phyloP scores from a whole-genome alignment of 208 protist genomes.

The Acanthamoeba castellanii region DNA sequence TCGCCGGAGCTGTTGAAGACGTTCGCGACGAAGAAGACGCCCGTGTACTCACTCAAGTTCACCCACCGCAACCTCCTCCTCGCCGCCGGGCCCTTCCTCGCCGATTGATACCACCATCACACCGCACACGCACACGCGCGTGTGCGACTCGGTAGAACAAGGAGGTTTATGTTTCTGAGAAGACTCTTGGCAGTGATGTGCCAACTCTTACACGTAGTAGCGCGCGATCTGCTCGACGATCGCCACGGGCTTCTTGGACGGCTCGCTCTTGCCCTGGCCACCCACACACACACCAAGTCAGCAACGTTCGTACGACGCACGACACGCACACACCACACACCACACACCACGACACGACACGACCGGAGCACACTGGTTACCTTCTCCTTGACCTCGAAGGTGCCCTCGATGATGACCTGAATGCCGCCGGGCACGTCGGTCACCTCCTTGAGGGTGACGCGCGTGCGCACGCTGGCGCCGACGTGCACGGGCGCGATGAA shows the following conservation, averaged over 20 bases:
- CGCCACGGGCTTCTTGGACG: slow-evolving; percentile 4
- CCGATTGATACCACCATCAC: not conserved
- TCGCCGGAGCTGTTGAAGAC: slow-evolving; percentile 82
- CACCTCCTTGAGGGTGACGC: slow-evolving; percentile 74
- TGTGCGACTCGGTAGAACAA: not conserved
- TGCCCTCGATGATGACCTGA: slow-evolving; percentile 73
- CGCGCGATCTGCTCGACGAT: slow-evolving; percentile 8
- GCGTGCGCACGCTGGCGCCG: slow-evolving; percentile 73
- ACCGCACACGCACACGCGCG: no score
- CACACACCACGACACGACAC: not conserved
- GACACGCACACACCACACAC: not conserved
- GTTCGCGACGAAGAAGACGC: slow-evolving; percentile 89
- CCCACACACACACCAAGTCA: not conserved
- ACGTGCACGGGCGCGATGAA: slow-evolving; percentile 80
- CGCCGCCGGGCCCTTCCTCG: slow-evolving; percentile 83
- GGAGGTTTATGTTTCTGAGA: not conserved
- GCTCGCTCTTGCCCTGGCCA: slow-evolving; percentile 19
- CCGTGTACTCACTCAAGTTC: slow-evolving; percentile 87
- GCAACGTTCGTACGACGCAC: not conserved
- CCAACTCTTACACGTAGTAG: not conserved
- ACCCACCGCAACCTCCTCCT: slow-evolving; percentile 88
- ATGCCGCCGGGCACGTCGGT: slow-evolving; percentile 59
- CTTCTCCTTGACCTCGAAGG: slow-evolving; percentile 74
- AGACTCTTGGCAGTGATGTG: no score
- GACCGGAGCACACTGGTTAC: not conserved